Conservation (phyloP, 495 filamentous ascomycete species). For the Penicillium odoratum region DNA sequence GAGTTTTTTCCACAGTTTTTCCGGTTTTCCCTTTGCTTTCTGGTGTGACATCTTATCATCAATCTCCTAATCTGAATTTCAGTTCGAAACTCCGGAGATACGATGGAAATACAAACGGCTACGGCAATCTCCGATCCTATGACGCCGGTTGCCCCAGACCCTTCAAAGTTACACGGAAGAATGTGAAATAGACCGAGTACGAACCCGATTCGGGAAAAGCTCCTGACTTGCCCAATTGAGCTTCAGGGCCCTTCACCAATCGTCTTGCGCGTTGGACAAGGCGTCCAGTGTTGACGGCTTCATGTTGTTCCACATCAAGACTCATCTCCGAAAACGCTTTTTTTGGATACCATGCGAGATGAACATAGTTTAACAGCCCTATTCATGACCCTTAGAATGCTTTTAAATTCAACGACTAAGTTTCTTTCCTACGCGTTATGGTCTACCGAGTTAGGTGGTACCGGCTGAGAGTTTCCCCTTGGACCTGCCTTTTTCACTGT, state of each 20-base stretch:
- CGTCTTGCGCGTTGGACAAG: constrained; percentile 21
- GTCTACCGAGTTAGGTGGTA: neutral
- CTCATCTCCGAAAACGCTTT: constrained; percentile 9
- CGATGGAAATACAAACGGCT: neutral
- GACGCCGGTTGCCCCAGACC: constrained; percentile 7
- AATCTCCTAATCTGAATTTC: neutral
- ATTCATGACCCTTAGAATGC: neutral
- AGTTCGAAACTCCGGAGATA: neutral
- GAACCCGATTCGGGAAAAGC: constrained; percentile 19
- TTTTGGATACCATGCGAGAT: constrained; percentile 7
- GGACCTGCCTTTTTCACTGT: neutral
- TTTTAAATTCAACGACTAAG: neutral
- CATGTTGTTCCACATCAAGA: neutral
- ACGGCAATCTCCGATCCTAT: constrained; percentile 27
- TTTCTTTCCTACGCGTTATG: neutral
- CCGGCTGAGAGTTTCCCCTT: constrained; percentile 1
- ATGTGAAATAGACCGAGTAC: constrained; percentile 26
- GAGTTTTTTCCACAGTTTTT: neutral
- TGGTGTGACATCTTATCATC: constrained; percentile 13
- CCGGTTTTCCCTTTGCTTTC: constrained; percentile 1
- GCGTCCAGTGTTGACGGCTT: constrained; percentile 14
- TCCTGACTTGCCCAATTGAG: constrained; percentile 17
- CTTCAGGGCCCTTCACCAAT: constrained; percentile 6
- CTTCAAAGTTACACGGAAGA: constrained; percentile 23
- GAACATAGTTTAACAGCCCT: constrained; percentile 10